phyloP scores from a whole-genome alignment of 2,329 filamentous ascomycete species.

The Aspergillus ochraceoroseus region DNA sequence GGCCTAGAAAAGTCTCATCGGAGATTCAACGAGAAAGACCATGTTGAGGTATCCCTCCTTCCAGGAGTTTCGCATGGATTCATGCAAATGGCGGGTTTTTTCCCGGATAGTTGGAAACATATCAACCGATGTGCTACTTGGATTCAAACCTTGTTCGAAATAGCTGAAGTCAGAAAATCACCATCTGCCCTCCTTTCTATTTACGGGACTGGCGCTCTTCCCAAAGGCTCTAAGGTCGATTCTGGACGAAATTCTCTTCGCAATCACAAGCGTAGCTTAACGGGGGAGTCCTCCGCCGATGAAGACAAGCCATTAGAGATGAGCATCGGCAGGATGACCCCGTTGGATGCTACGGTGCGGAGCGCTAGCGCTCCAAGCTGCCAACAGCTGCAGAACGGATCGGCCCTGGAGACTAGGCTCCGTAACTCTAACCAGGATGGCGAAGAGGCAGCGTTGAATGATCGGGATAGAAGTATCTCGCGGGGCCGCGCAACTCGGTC shows the following conservation, averaged over 20 bases:
- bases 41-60: conserved; percentile 76
- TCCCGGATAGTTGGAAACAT: conserved; percentile 84
- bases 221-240: conserved; percentile 11
- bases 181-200: conserved; percentile 19
- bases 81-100: conserved; percentile 81
- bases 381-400: neutral
- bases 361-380: conserved; percentile 2
- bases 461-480: conserved; percentile 7
- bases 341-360: conserved; percentile 13
- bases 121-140: conserved; percentile 73
- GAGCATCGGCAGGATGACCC: conserved; percentile 49
- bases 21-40: conserved; percentile 66
- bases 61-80: conserved; percentile 92
- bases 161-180: conserved; percentile 21
- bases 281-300: conserved; percentile 64
- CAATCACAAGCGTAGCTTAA: conserved; percentile 47
- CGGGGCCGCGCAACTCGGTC: conserved; percentile 12
- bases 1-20: conserved; percentile 52
- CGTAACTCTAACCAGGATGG: neutral
- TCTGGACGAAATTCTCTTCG: conserved; percentile 17
- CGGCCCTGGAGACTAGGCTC: neutral
- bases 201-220: neutral
- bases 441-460: conserved; percentile 9
- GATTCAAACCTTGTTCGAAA: conserved; percentile 70
- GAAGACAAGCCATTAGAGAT: conserved; percentile 82